phyloP scores from a whole-genome alignment of 2,329 filamentous ascomycete species.

The Epichloe uncinata region DNA sequence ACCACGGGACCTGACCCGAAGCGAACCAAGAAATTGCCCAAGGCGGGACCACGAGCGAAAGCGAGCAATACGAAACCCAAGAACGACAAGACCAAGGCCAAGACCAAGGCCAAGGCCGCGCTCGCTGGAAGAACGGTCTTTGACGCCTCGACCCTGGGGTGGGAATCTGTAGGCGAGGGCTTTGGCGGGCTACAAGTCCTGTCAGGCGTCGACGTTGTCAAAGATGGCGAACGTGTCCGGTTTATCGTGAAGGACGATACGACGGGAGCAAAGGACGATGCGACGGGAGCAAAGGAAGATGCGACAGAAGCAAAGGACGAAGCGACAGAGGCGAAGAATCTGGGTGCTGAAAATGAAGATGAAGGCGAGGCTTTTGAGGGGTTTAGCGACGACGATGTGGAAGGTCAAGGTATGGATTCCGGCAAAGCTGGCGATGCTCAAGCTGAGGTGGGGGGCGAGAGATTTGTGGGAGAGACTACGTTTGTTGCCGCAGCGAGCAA shows the following conservation, averaged over 20 bases:
- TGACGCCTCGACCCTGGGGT: constrained; percentile 36
- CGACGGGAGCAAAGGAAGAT: constrained; percentile 10
- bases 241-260: constrained; percentile 32
- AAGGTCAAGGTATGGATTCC: constrained; percentile 19
- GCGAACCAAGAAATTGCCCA: constrained; percentile 19
- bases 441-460: constrained; percentile 17
- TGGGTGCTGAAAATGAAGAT: constrained; percentile 11
- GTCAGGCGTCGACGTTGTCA: constrained; percentile 77
- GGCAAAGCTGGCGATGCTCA: constrained; percentile 19
- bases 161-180: constrained; percentile 76
- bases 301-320: constrained; percentile 14
- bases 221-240: constrained; percentile 43
- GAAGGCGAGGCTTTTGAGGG: constrained; percentile 50
- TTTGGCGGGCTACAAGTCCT: constrained; percentile 90
- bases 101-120: constrained; percentile 7
- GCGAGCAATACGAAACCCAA: constrained; percentile 1
- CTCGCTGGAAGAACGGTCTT: constrained; percentile 19
- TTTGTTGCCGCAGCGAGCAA: background rate
- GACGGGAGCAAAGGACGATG: constrained; percentile 10
- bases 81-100: constrained; percentile 5
- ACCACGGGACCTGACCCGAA: constrained; percentile 21
- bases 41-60: background rate
- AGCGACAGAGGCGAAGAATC: constrained; percentile 7
- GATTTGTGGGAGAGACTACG: constrained; percentile 1
- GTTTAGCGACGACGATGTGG: constrained; percentile 39